Evolutionary conservation across 805 yeast genomes (phyloP), one percentile per base, ranked within the genome.

Genomic region (Clavispora fructus): DNA sequence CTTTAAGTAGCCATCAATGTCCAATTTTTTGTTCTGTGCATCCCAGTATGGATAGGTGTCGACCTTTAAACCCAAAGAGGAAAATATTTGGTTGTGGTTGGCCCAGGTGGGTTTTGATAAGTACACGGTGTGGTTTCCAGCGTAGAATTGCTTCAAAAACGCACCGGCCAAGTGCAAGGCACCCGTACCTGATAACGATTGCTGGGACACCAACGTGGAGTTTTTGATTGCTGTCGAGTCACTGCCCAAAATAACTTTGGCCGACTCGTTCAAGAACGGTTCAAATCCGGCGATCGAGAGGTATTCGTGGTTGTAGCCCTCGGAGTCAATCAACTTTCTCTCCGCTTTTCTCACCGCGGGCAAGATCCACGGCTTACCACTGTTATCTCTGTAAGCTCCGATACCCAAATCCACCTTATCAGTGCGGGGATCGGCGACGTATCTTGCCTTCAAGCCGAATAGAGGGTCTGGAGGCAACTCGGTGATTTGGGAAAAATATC

Each of bases 101-200:
- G 94, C 96, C 99, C 99, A 92, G n/a, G 98, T 90, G 54, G 99
- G 99, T 37, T 54, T 48, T n/a, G 54, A 50, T 37, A 54, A 44
- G 51, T 52, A 52, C 10, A 55, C 45, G 17, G 57, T 53, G 16
- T 41, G 47, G 48, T 51, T 53, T n/a, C 58, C 58, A 17, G 57
- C 56, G 56, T 73, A 78, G 58, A 79, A 80, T 35, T 75, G 69
- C 59, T 75, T 68, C 54, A 86, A 67, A 58, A 85, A 83, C 47
- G 69, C 67, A n/a, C 89, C 96, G 28, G 91, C 94, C 57, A 91
- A 69, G 59, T 91, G 97, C 59, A 91, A 73, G 3, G 98, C 96
- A 39, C 96, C 96, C 12, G 96, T 88, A 50, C 96, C 96, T 17
- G 92, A 83, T 41, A 88, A 72, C 19, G 91, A 78, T 70, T 88